Evolutionary conservation across 2,329 filamentous ascomycete genomes (phyloP), one percentile per base, ranked within the genome.

Genomic region (Elsinoe arachidis): DNA sequence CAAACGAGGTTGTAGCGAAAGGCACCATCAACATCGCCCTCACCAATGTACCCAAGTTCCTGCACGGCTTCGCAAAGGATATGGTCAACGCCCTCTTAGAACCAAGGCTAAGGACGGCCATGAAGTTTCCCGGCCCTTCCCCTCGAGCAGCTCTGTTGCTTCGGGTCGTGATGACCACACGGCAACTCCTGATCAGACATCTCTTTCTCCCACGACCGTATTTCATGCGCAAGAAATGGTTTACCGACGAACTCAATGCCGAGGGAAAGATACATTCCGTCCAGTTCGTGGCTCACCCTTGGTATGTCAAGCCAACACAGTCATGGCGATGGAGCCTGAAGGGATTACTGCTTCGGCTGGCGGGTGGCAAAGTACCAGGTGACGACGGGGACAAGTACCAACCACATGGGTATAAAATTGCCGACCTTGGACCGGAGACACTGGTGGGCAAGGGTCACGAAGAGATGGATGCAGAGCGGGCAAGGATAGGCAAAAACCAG

Each of bases 21-120:
- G 76, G 82, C 58, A 81, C 87, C 0, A 78, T 83, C 7, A 75
- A 78, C 0, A 72, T 90, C 57, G 69, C 90, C 26, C 66, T 86
- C 26, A 82, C 78, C 59, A 75, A 82, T 58, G 76, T 85, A 0
- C 73, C 77, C 14, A 57, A 65, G 59, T 56, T 72, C 14, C 61
- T 77, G 15, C 72, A 78, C 41, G 72, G 75, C 0, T 67, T 80
- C 3, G 80, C 73, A 1, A 66, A 74, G 26, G 73, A 82, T 49
- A 71, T 79, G 26, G 73, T 85, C 6, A 75, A 76, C 34, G 78
- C 80, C 9, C 69, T 88, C 55, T 81, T 90, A 78, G 84, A 83
- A 21, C 79, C 83, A 21, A 76, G 80, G 11, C 70, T 88, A 49
- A 75, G 86, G 14, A 76, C 76, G 52, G 82, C 85, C 0, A 88